A percentile compares a stretch with the other conserved stretches of the same genome.
These are phyloP conservation scores for Orbilia brochopaga DNA, from an alignment of 2,329 filamentous ascomycete genomes.

Conservation along the genomic window DNA sequence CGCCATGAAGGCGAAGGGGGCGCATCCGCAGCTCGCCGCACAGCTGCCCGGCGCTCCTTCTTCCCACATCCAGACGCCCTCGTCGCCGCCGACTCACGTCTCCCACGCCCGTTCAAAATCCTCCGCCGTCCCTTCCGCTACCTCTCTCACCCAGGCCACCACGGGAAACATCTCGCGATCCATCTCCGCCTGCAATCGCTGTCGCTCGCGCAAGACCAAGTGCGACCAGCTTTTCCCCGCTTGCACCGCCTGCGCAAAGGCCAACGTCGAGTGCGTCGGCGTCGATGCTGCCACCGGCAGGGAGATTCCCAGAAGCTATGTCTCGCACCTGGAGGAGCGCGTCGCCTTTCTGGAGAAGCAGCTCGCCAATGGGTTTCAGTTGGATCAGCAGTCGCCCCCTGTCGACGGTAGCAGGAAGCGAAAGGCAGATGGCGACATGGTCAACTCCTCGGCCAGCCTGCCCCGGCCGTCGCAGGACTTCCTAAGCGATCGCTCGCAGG, in stretches of 20 bases:
- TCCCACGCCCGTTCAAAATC: constrained; percentile 47
- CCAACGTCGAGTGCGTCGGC: constrained; percentile 55
- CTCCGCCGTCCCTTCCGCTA: constrained; percentile 32
- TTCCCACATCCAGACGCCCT: constrained; percentile 16
- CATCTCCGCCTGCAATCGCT: constrained; percentile 55
- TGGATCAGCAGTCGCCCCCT: constrained; percentile 11
- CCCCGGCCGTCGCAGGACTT: constrained; percentile 27
- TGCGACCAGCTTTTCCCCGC: constrained; percentile 55
- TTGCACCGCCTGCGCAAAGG: constrained; percentile 54
- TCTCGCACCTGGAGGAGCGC: constrained; percentile 54
- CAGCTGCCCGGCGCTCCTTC: constrained; percentile 4
- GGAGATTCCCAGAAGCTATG: constrained; percentile 55
- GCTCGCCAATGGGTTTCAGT: constrained; percentile 32
- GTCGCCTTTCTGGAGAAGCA: constrained; percentile 52
- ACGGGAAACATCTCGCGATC: constrained; percentile 53
- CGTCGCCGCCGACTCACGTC: constrained; percentile 40
- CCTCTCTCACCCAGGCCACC: constrained; percentile 43
- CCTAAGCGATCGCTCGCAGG: constrained; percentile 8
- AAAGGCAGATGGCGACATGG: constrained; percentile 48
- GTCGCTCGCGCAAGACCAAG: constrained; percentile 54
- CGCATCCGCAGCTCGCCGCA: constrained; percentile 18
- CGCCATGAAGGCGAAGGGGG: constrained; percentile 41
- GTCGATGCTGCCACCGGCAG: constrained; percentile 55
- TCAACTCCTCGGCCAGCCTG: constrained; percentile 17
- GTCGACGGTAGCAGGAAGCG: constrained; percentile 41